Evolutionary conservation across 2,329 filamentous ascomycete genomes (phyloP).

Genomic region (Dichotomopilus funicola): DNA sequence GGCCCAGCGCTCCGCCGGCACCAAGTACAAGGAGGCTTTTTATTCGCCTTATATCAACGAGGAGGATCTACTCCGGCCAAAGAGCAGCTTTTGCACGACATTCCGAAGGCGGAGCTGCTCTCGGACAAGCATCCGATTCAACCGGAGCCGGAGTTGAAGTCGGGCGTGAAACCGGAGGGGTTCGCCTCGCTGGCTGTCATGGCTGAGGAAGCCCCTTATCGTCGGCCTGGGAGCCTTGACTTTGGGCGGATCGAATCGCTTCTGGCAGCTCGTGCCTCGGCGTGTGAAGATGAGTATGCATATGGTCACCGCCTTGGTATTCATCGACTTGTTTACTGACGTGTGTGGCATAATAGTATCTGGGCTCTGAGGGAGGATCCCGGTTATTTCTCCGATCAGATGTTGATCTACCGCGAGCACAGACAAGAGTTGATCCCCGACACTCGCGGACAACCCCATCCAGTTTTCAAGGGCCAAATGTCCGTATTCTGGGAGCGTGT

Average conservation of each 20-base stretch:
- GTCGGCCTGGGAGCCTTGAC: constrained; percentile 41
- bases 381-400: constrained; percentile 42
- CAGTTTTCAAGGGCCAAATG: constrained; percentile 13
- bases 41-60: constrained; percentile 52
- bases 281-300: constrained; percentile 37
- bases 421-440: constrained; percentile 39
- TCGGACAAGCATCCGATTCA: constrained; percentile 29
- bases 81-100: constrained; percentile 45
- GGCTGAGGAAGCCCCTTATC: constrained; percentile 47
- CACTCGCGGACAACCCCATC: constrained; percentile 27
- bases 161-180: constrained; percentile 26
- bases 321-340: no score
- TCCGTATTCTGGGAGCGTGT: constrained; percentile 35
- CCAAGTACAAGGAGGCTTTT: constrained; percentile 31
- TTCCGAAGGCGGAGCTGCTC: constrained; percentile 28
- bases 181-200: constrained; percentile 35
- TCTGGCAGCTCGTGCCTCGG: constrained; percentile 34
- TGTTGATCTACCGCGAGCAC: constrained; percentile 42
- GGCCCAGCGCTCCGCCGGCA: constrained; percentile 14
- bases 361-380: constrained; percentile 54
- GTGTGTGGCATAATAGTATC: constrained; percentile 20
- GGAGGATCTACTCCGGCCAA: constrained; percentile 36
- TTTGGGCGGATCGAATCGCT: constrained; percentile 39
- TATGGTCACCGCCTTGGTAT: no score
- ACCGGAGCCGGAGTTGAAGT: constrained; percentile 32